Base-by-base conservation (phyloP, 2,329 filamentous ascomycete genomes). In the Pseudocercospora macadamiae region DNA sequence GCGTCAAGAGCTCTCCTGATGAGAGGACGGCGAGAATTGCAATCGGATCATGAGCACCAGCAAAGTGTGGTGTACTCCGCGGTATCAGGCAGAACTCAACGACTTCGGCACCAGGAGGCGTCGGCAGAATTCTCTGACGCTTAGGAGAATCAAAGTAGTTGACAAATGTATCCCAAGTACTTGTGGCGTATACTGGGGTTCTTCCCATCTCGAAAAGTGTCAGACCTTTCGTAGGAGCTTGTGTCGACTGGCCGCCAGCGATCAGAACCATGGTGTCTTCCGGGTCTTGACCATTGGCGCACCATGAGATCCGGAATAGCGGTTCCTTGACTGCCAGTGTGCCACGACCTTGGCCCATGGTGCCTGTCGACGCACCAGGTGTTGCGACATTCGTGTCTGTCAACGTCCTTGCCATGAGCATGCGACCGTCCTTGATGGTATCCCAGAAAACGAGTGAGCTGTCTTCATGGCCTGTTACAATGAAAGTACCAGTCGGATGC, bases 381-480 rank as follows among this genome's bases (percentile, higher is more conserved):
- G 88, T 83, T 66, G 97, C 84, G 55, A 97, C 80, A 67, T 90
- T 84, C 3, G 84, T 84, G 57, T 91, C 86, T 55, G 88, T 85
- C 28, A 97, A 75, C 0, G 90, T 96, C 67, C 95, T 83, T 3
- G 93, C 93, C 80, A 91, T 86, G 5, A 99, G 78, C 34, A 96
- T 79, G 57, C 90, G 86, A 6, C 91, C 91, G 70, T 97, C 93
- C 68, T 92, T 96, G 51, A 71, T 58, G 1, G 68, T 70, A 73
- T 99, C 95, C 93, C 93, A 99, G 66, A 97, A 89, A 0, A 96
- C 93, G 47, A 99, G 79, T 67, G 91, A 96, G 30, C 89, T 89
- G 72, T 99, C 95, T 56, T 96, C 92, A 70, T 97, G 90, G 1
- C 88, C 90, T 0, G 91, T 96, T 65, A 95, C 73, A 34, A 97